These are phyloP conservation scores for Paecilomyces variotii DNA, from an alignment of 2,329 filamentous ascomycete species.

Conservation along the genomic window DNA sequence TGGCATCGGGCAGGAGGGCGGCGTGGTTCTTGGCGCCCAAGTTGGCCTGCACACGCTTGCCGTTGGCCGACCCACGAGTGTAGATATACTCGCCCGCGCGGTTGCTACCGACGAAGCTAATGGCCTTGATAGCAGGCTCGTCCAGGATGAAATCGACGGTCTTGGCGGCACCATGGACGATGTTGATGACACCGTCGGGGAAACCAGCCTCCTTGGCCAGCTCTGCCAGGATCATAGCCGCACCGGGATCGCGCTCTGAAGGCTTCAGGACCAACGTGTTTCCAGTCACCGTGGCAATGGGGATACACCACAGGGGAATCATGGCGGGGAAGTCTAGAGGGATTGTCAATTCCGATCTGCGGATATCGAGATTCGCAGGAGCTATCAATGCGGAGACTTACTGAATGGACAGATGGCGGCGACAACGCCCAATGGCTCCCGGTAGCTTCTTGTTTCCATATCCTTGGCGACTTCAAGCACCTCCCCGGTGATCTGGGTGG, in stretches of 20 bases:
- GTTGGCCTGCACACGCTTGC: slow-evolving; percentile 60
- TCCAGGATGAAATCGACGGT: slow-evolving; percentile 60
- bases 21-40: slow-evolving; percentile 62
- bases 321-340: slow-evolving; percentile 57
- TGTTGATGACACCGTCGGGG: slow-evolving; percentile 56
- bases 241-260: slow-evolving; percentile 55
- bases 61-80: slow-evolving; percentile 51
- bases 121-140: slow-evolving; percentile 57
- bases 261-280: slow-evolving; percentile 57
- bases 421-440: slow-evolving; percentile 57
- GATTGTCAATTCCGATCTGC: slow-evolving; percentile 12
- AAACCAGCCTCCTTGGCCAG: slow-evolving; percentile 53
- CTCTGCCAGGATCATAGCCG: slow-evolving; percentile 54
- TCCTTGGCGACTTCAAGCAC: slow-evolving; percentile 63
- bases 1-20: slow-evolving; percentile 55
- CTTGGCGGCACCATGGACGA: slow-evolving; percentile 54
- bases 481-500: slow-evolving; percentile 57
- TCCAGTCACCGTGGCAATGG: slow-evolving; percentile 54
- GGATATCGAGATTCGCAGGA: not conserved
- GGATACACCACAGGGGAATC: slow-evolving; percentile 62
- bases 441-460: slow-evolving; percentile 61
- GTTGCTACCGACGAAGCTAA: slow-evolving; percentile 59
- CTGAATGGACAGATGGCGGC: slow-evolving; percentile 61
- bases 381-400: slow-evolving; percentile 26
- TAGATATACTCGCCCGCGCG: slow-evolving; percentile 60